A percentile compares a stretch with the other conserved stretches of the same genome.
Evolutionary conservation across 352 stramenopile genomes (phyloP).

Genomic region (Phytopythium chamaehyphon): DNA sequence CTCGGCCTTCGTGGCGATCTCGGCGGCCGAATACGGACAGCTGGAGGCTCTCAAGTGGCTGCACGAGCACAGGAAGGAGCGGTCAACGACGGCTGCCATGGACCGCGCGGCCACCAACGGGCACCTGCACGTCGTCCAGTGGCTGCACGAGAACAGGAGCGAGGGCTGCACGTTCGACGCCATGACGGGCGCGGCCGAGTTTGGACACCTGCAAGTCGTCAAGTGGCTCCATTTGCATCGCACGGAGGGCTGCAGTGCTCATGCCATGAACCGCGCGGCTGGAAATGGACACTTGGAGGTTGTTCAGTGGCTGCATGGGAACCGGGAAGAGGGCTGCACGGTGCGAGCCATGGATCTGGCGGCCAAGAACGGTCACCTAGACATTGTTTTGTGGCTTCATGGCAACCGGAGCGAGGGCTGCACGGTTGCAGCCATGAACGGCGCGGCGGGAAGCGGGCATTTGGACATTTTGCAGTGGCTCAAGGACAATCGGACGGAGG

Average conservation of each 20-base stretch:
- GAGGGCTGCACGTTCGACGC: slow-evolving; percentile 35
- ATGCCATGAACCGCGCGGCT: slow-evolving; percentile 46
- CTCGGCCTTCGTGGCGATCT: slow-evolving; percentile 38
- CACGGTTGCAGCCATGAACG: slow-evolving; percentile 43
- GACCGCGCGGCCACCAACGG: slow-evolving; percentile 37
- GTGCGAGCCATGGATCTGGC: slow-evolving; percentile 39
- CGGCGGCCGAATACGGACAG: slow-evolving; percentile 26
- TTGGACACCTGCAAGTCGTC: slow-evolving; percentile 32
- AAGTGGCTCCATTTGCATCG: slow-evolving; percentile 31
- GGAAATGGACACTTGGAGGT: slow-evolving; percentile 39
- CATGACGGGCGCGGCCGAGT: slow-evolving; percentile 34
- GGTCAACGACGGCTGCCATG: slow-evolving; percentile 29
- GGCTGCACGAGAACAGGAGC: slow-evolving; percentile 27
- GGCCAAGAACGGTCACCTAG: slow-evolving; percentile 47
- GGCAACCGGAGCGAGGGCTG: slow-evolving; percentile 29
- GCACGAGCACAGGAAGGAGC: slow-evolving; percentile 15
- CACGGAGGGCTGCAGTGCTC: slow-evolving; percentile 29
- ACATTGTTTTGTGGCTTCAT: slow-evolving; percentile 48
- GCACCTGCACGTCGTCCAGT: slow-evolving; percentile 30
- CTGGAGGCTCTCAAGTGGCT: slow-evolving; percentile 33
- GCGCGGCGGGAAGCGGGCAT: slow-evolving; percentile 36
- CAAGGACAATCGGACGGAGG: slow-evolving; percentile 32
- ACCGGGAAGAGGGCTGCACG: slow-evolving; percentile 32
- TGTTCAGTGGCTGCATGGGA: slow-evolving; percentile 36
- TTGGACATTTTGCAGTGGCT: slow-evolving; percentile 56